Conservation (phyloP, 805 yeast genomes). For the Alloascoidea africana region DNA sequence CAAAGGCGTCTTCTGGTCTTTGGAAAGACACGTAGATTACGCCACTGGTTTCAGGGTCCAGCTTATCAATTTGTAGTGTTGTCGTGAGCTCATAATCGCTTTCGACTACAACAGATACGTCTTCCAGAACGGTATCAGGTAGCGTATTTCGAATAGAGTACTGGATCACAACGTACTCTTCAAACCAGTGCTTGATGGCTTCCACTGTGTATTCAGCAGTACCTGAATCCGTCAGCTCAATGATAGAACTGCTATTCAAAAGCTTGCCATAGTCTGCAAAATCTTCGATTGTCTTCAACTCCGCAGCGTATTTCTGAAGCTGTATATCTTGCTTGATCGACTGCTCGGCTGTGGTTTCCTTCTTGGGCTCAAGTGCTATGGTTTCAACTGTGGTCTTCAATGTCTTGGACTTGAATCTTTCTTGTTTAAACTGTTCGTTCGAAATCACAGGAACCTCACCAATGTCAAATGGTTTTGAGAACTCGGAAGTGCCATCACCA, state of each 20-base stretch:
- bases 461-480: conserved; percentile 53
- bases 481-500: conserved; percentile 27
- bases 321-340: conserved; percentile 23
- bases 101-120: conserved; percentile 56
- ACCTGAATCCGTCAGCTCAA: conserved; percentile 76
- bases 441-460: conserved; percentile 38
- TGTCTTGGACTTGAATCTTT: conserved; percentile 21
- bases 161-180: conserved; percentile 60
- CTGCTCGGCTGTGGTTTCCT: conserved; percentile 15
- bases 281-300: conserved; percentile 57
- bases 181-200: conserved; percentile 73
- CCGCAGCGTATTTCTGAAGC: conserved; percentile 57
- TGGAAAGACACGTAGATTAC: conserved; percentile 65
- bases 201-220: conserved; percentile 87
- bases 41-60: conserved; percentile 58
- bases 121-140: conserved; percentile 58
- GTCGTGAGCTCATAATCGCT: conserved; percentile 52
- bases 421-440: conserved; percentile 21
- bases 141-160: conserved; percentile 77
- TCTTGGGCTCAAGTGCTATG: conserved; percentile 15
- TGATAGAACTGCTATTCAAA: conserved; percentile 49
- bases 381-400: conserved; percentile 34
- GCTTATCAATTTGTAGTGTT: conserved; percentile 54
- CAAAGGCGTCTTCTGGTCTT: conserved; percentile 29
- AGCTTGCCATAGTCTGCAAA: conserved; percentile 59